Conservation (phyloP, 1,284 basidiomycete genomes). For the Athelia sp. region DNA sequence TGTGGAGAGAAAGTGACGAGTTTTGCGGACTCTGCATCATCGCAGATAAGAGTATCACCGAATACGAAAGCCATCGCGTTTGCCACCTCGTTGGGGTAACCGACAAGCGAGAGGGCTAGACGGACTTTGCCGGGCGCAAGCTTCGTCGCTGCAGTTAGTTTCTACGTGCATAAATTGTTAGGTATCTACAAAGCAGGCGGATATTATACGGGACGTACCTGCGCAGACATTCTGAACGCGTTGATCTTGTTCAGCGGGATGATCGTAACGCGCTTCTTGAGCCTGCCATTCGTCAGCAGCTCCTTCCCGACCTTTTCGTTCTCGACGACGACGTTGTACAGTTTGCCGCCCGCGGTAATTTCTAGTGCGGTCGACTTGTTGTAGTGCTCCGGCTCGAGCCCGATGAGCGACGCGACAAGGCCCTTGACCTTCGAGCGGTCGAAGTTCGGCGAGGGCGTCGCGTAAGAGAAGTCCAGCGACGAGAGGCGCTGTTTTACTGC, state of each 20-base stretch:
- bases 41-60: conserved; percentile 89
- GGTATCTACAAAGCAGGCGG: not conserved
- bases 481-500: conserved; percentile 64
- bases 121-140: conserved; percentile 84
- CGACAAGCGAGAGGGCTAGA: conserved; percentile 84
- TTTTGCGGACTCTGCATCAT: conserved; percentile 87
- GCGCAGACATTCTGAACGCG: conserved; percentile 56
- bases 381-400: conserved; percentile 67
- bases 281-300: conserved; percentile 76
- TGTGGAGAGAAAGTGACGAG: conserved; percentile 78
- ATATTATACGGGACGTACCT: conserved; percentile 43
- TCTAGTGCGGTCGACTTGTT: conserved; percentile 89
- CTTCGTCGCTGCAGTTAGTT: conserved; percentile 71
- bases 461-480: conserved; percentile 82
- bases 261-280: conserved; percentile 90
- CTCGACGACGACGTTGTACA: conserved; percentile 95
- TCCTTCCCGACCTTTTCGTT: conserved; percentile 87
- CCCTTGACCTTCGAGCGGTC: conserved; percentile 89
- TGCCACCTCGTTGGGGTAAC: conserved; percentile 81
- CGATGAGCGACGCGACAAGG: conserved; percentile 83
- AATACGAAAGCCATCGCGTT: conserved; percentile 95
- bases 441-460: conserved; percentile 76
- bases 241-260: conserved; percentile 94
- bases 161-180: conserved; percentile 39
- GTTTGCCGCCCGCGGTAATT: conserved; percentile 84